phyloP scores from a whole-genome alignment of 352 stramenopile genomes.

The Ophiocytium majus region DNA sequence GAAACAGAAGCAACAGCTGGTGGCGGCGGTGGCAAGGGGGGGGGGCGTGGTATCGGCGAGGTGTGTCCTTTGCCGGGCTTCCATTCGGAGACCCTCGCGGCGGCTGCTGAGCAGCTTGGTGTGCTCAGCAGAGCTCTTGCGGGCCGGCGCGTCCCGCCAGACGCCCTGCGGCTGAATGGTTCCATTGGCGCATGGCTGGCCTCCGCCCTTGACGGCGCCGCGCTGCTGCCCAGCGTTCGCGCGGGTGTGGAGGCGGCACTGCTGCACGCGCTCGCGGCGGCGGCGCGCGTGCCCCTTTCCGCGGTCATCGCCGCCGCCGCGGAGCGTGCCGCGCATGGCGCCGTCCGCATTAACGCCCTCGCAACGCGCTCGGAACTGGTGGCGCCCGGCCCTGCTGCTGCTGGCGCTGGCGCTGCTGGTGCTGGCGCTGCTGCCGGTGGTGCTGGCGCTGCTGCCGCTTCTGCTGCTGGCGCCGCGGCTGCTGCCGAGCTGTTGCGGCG shows the following conservation, averaged over 20 bases:
- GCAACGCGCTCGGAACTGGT: neutral
- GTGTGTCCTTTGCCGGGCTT: slow-evolving; percentile 46
- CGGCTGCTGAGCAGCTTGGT: slow-evolving; percentile 22
- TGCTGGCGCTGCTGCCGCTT: slow-evolving; percentile 46
- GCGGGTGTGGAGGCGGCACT: slow-evolving; percentile 55
- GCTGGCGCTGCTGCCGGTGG: neutral
- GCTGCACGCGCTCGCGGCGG: slow-evolving; percentile 39
- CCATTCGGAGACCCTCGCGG: slow-evolving; percentile 37
- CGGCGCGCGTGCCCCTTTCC: slow-evolving; percentile 18
- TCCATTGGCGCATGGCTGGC: slow-evolving; percentile 18
- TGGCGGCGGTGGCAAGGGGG: neutral
- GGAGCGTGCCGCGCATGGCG: neutral
- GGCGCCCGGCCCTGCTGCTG: neutral
- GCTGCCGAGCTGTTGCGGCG: neutral
- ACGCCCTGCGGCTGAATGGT: slow-evolving; percentile 12
- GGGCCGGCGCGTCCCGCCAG: neutral
- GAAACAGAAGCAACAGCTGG: neutral
- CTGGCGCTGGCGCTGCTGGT: neutral
- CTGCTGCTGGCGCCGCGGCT: neutral
- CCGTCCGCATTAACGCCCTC: neutral
- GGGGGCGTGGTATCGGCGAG: slow-evolving; percentile 36
- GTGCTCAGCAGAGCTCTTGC: neutral
- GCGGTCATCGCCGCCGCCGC: slow-evolving; percentile 30
- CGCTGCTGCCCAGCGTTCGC: slow-evolving; percentile 47
- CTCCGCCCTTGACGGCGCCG: neutral